Evolutionary conservation across 1,284 basidiomycete species (phyloP), one percentile per base, ranked within the genome.

Genomic region (Bjerkandera adusta): DNA sequence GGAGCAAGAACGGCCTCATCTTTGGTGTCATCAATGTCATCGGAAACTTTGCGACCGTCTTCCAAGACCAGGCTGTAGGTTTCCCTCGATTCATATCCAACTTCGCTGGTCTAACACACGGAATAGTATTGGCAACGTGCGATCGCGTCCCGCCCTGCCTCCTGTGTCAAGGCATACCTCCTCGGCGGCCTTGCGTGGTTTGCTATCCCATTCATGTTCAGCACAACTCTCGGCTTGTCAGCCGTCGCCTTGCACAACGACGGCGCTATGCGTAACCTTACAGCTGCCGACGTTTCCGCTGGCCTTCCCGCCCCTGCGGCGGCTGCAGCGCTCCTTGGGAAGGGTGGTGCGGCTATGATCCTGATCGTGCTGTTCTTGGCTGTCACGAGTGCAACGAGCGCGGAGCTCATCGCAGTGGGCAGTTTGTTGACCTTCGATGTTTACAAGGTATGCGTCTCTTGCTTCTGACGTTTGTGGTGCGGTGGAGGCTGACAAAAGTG

Each of bases 141-240:
- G 2, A 93, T 96, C 57, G 92, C 93, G 0, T 86, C 83, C 48
- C 74, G 84, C 22, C 92, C 92, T 0, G 81, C 80, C 1, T 85
- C 79, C n/a, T 88, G 86, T 21, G 89, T 93, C 39, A 90, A 89
- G 63, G 93, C 90, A 0, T 97, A 93, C 68, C 69, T 96, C 7
- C 74, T 92, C 18, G 93, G 92, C 39, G 93, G 93, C n/a, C 64
- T 94, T 2, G 86, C 89, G 10, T 92, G 91, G 90, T 89, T 93
- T 59, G 83, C 88, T 1, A 89, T 91, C 48, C 90, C 91, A 0
- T 89, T 92, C 63, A 77, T 79, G 25, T 79, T 89, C 54, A 83
- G 89, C 0, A 91, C 86, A 0, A 91, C 89, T 1, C 77, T 96
- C 20, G 91, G 91, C 8, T 74, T 94, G 2, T 78, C 89, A 5